Conservation (phyloP, 306 rosid genomes). For the Prunus fruticosa region DNA sequence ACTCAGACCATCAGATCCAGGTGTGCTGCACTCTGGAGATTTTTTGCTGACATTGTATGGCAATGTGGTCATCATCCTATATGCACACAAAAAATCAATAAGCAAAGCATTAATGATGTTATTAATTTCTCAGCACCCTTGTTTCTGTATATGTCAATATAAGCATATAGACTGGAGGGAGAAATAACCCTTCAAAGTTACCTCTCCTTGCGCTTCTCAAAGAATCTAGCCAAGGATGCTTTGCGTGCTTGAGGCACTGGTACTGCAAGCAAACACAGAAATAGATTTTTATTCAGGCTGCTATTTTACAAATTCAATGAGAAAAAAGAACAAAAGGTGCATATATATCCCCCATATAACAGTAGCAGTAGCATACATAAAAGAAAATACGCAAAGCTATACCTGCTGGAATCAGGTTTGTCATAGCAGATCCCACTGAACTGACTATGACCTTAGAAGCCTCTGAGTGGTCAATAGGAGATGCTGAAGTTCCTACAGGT, state of each 20-base stretch:
- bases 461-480: conserved; percentile 40
- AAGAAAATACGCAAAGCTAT: conserved; percentile 3
- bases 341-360: not conserved
- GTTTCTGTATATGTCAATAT: conserved; percentile 1
- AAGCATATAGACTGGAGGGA: not conserved
- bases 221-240: conserved; percentile 90
- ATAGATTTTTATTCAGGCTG: not conserved
- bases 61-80: conserved; percentile 49
- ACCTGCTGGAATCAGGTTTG: conserved; percentile 57
- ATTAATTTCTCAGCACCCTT: not conserved
- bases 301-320: not conserved
- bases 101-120: not conserved
- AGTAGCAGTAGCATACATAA: not conserved
- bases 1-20: conserved; percentile 40
- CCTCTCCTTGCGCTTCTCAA: conserved; percentile 98
- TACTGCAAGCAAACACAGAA: conserved; percentile 35
- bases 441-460: conserved; percentile 37
- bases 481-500: conserved; percentile 37
- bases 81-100: conserved; percentile 1
- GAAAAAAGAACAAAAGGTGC: not conserved
- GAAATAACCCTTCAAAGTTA: conserved; percentile 23
- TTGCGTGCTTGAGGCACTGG: conserved; percentile 91
- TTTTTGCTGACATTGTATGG: conserved; percentile 57
- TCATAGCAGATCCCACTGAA: conserved; percentile 39
- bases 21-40: conserved; percentile 49